A percentile compares a stretch with the other conserved stretches of the same genome.
phyloP scores from a whole-genome alignment of 331 rosid genomes.

The Pyrus hybrid region DNA sequence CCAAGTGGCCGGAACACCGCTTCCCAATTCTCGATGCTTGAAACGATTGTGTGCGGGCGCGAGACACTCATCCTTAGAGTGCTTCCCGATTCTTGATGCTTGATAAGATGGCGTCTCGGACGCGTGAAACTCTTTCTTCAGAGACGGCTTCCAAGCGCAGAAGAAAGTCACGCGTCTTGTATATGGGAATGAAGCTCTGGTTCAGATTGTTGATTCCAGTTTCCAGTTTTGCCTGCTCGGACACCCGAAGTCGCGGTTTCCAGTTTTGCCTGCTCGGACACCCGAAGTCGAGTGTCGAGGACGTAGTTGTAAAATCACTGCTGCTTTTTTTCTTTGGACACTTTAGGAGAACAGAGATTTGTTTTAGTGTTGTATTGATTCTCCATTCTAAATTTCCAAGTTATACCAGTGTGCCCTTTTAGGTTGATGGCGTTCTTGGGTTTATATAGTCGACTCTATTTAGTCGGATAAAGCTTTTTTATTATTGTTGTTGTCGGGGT shows the following conservation, averaged over 20 bases:
- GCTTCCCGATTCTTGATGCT: conserved; percentile 40
- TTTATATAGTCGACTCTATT: too few relatives aligned
- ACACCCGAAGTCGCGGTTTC: neutral
- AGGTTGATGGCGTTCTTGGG: neutral
- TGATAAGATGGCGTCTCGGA: conserved; percentile 25
- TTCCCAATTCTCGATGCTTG: conserved; percentile 52
- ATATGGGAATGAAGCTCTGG: conserved; percentile 81
- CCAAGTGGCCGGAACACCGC: conserved; percentile 62
- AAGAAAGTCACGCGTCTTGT: conserved; percentile 24
- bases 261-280: too few relatives aligned
- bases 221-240: conserved; percentile 17
- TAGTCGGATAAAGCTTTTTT: too few relatives aligned
- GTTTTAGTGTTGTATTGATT: neutral
- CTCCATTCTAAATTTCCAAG: neutral
- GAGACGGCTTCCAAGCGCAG: conserved; percentile 15
- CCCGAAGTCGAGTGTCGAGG: conserved; percentile 2
- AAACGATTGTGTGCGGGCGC: conserved; percentile 2
- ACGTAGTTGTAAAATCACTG: neutral
- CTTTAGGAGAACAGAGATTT: neutral
- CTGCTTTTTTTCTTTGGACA: neutral
- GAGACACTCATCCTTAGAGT: neutral
- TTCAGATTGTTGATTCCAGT: conserved; percentile 41
- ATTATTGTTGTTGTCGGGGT: too few relatives aligned
- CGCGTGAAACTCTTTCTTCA: neutral
- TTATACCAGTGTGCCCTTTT: neutral